These are phyloP conservation scores for Fragaria ananassa DNA, from an alignment of 306 rosid genomes.

Conservation along the genomic window DNA sequence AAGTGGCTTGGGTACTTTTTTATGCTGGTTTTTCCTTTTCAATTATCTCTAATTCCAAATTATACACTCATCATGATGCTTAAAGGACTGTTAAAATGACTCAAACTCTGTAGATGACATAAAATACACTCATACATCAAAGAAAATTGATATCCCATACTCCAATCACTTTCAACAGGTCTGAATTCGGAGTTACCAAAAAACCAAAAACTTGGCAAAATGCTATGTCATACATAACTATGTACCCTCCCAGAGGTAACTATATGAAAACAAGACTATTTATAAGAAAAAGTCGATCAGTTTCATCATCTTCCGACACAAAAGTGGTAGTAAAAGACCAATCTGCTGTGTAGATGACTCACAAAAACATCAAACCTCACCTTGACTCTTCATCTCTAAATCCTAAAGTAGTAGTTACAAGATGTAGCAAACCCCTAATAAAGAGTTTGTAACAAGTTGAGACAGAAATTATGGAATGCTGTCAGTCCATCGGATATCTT, in stretches of 20 bases:
- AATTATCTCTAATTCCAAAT: neutral
- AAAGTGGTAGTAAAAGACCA: slow-evolving; percentile 33
- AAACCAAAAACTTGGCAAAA: neutral
- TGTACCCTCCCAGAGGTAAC: slow-evolving; percentile 10
- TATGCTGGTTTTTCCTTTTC: neutral
- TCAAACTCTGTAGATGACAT: slow-evolving; percentile 39
- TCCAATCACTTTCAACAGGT: neutral
- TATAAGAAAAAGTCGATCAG: neutral
- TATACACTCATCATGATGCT: neutral
- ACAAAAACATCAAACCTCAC: neutral
- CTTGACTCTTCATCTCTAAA: neutral
- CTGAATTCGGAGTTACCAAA: neutral
- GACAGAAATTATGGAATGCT: too few species aligned
- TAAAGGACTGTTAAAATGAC: neutral
- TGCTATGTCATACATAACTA: neutral
- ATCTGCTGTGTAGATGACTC: slow-evolving; percentile 64
- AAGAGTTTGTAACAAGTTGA: too few species aligned
- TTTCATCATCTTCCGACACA: slow-evolving; percentile 40
- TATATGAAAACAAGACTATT: slow-evolving; percentile 12
- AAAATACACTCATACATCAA: neutral
- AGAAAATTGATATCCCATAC: neutral
- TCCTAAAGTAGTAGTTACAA: too few species aligned
- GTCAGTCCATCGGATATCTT: too few species aligned
- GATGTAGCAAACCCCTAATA: too few species aligned
- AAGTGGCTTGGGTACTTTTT: neutral